Evolutionary conservation across 2,329 filamentous ascomycete genomes (phyloP).

Genomic region (Drechslera avenae): DNA sequence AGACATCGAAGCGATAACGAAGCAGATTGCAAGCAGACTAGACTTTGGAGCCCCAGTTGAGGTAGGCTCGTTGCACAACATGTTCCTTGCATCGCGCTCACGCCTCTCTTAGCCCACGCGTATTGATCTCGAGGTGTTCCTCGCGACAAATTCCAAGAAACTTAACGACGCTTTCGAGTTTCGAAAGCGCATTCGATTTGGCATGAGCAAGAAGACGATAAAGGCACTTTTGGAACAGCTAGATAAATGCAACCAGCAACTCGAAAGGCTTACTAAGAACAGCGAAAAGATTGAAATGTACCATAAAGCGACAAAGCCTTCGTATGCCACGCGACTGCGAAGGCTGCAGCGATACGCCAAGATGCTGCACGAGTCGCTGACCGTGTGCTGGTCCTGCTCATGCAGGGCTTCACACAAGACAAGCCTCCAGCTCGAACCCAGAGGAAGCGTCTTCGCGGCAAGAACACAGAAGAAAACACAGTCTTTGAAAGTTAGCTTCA

Average conservation of each 20-base stretch:
- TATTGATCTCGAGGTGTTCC: constrained; percentile 45
- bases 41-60: constrained; percentile 43
- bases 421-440: constrained; percentile 42
- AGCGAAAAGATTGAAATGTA: constrained; percentile 46
- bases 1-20: constrained; percentile 45
- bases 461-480: constrained; percentile 17
- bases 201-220: constrained; percentile 47
- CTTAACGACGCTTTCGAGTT: constrained; percentile 42
- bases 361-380: constrained; percentile 37
- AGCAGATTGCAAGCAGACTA: constrained; percentile 44
- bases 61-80: constrained; percentile 21
- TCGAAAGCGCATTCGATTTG: constrained; percentile 43
- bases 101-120: constrained; percentile 32
- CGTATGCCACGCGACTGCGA: constrained; percentile 40
- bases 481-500: constrained; percentile 37
- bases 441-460: constrained; percentile 32
- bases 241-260: constrained; percentile 47
- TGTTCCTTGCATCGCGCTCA: constrained; percentile 25
- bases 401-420: constrained; percentile 42
- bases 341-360: constrained; percentile 44
- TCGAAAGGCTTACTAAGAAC: constrained; percentile 47
- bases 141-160: constrained; percentile 42
- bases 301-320: constrained; percentile 42
- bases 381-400: constrained; percentile 41
- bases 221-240: constrained; percentile 44